Conservation (phyloP, 2,329 filamentous ascomycete genomes). For the Capronia americana region DNA sequence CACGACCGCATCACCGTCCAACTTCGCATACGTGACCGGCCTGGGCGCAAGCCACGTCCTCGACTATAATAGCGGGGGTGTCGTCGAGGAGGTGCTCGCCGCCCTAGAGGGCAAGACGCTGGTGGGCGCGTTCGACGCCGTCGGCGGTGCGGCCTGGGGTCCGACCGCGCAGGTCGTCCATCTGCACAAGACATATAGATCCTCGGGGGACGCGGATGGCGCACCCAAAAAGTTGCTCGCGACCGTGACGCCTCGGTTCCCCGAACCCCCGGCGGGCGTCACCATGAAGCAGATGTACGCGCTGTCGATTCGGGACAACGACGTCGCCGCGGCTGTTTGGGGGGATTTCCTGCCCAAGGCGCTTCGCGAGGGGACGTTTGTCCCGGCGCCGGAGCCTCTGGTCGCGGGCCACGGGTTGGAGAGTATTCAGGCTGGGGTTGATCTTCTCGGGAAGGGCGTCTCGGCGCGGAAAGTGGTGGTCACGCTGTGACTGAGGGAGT, state of each 20-base stretch:
- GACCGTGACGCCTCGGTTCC: conserved; percentile 24
- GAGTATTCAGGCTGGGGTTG: background rate
- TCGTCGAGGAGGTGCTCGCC: conserved; percentile 43
- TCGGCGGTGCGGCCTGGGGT: conserved; percentile 34
- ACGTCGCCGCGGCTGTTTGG: conserved; percentile 44
- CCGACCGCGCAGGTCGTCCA: conserved; percentile 33
- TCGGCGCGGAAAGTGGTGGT: conserved; percentile 6
- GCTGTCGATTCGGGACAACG: conserved; percentile 25
- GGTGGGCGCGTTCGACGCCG: conserved; percentile 33
- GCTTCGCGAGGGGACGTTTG: conserved; percentile 46
- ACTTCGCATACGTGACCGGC: conserved; percentile 42
- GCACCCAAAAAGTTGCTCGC: conserved; percentile 33
- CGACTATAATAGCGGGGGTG: conserved; percentile 50
- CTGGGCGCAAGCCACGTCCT: conserved; percentile 48
- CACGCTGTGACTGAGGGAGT: background rate
- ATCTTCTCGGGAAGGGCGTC: background rate
- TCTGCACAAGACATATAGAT: background rate
- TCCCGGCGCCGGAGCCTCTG: conserved; percentile 44
- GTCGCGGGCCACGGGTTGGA: conserved; percentile 7
- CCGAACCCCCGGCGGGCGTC: conserved; percentile 15
- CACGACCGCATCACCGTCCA: conserved; percentile 45
- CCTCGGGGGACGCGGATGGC: too few species aligned
- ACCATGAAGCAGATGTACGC: conserved; percentile 20
- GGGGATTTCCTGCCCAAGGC: conserved; percentile 50
- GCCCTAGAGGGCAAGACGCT: conserved; percentile 35